A percentile compares a stretch with the other conserved stretches of the same genome.
Evolutionary conservation across 805 yeast genomes (phyloP).

Genomic region (Pichia sporocuriosa): DNA sequence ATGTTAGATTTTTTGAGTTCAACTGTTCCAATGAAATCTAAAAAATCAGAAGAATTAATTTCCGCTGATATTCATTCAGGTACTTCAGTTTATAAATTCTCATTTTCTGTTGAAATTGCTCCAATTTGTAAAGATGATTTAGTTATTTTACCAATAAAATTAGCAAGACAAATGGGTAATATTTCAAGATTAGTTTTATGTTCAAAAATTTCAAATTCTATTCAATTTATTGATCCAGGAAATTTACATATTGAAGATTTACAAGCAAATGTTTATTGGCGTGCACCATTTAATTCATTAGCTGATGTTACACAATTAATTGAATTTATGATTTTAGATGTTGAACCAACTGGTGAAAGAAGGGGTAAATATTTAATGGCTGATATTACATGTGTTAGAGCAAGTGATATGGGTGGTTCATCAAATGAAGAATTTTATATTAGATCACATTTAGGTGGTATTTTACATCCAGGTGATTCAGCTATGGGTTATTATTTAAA

Average conservation of each 20-base stretch:
- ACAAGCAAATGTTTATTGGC: conserved; percentile 68
- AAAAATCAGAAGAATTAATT: conserved; percentile 85
- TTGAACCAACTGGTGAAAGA: conserved; percentile 81
- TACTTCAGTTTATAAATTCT: conserved; percentile 77
- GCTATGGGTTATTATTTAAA: conserved; percentile 84
- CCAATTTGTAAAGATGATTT: conserved; percentile 97
- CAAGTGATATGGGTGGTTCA: conserved; percentile 80
- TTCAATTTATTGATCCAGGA: conserved; percentile 83
- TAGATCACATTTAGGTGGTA: conserved; percentile 88
- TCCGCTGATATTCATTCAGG: conserved; percentile 92
- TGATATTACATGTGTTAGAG: conserved; percentile 85
- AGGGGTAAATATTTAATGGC: conserved; percentile 78
- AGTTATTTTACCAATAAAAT: conserved; percentile 80
- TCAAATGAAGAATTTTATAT: conserved; percentile 70
- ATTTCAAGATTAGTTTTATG: conserved; percentile 79
- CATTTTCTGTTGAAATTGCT: conserved; percentile 88
- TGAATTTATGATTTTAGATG: conserved; percentile 88
- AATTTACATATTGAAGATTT: conserved; percentile 76
- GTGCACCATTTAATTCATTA: conserved; percentile 70
- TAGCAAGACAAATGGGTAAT: conserved; percentile 79
- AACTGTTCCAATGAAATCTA: conserved; percentile 77
- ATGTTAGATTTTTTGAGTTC: conserved; percentile 86
- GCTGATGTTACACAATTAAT: conserved; percentile 69
- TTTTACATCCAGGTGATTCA: conserved; percentile 94
- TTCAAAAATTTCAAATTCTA: conserved; percentile 69